A percentile compares a stretch with the other conserved stretches of the same genome.
Evolutionary conservation across 495 filamentous ascomycete species (phyloP).

Genomic region (Symbiotaphrina buchneri): DNA sequence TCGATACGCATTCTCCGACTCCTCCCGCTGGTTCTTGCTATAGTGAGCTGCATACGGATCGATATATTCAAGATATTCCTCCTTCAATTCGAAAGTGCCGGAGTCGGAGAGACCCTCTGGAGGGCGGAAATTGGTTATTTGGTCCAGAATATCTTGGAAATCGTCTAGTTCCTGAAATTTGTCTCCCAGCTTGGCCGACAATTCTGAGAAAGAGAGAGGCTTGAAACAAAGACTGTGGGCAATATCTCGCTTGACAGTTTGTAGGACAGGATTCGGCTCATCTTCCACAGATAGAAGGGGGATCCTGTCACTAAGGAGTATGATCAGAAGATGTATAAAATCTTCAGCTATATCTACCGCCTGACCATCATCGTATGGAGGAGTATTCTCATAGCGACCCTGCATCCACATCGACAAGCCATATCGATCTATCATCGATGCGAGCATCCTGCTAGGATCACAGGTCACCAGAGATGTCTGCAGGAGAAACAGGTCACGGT

Average conservation of each 20-base stretch:
- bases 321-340: constrained; percentile 80
- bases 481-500: constrained; percentile 84
- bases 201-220: constrained; percentile 79
- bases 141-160: constrained; percentile 58
- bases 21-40: constrained; percentile 90
- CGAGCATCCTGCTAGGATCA: constrained; percentile 63
- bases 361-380: constrained; percentile 61
- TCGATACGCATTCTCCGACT: constrained; percentile 73
- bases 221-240: constrained; percentile 91
- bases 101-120: constrained; percentile 84
- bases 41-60: constrained; percentile 93
- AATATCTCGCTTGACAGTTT: constrained; percentile 69
- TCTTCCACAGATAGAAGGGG: constrained; percentile 52
- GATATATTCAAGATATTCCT: constrained; percentile 58
- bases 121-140: constrained; percentile 70
- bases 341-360: constrained; percentile 86
- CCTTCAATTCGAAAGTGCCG: constrained; percentile 82
- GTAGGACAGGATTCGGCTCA: constrained; percentile 35
- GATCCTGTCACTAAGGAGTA: constrained; percentile 71
- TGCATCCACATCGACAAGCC: constrained; percentile 77
- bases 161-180: constrained; percentile 64
- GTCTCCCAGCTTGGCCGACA: constrained; percentile 61
- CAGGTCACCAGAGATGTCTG: constrained; percentile 80
- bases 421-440: constrained; percentile 78
- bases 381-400: constrained; percentile 46